These are phyloP conservation scores for Daldinia loculata DNA, from an alignment of 495 filamentous ascomycete species.

Conservation along the genomic window DNA sequence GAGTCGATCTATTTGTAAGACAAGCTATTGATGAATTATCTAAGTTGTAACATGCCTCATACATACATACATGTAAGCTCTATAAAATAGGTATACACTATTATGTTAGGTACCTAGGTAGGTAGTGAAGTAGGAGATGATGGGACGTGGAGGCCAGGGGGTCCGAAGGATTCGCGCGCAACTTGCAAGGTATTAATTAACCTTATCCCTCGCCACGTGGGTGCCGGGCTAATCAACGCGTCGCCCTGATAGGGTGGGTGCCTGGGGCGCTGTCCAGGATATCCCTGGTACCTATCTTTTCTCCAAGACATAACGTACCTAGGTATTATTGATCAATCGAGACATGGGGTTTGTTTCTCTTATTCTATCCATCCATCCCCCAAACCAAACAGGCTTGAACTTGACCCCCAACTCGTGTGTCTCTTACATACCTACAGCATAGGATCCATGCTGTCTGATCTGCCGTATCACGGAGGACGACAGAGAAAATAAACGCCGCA, in stretches of 20 bases:
- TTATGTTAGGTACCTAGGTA: background rate
- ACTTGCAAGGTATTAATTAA: slow-evolving; percentile 40
- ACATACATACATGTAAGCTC: background rate
- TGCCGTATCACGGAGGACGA: background rate
- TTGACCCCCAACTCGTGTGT: background rate
- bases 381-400: background rate
- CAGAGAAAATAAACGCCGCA: background rate
- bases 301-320: background rate
- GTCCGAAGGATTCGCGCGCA: slow-evolving; percentile 21
- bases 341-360: background rate
- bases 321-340: background rate
- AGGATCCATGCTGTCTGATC: background rate
- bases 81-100: too few species aligned
- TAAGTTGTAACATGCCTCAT: background rate
- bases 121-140: background rate
- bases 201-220: slow-evolving; percentile 39
- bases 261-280: background rate
- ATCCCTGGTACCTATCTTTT: slow-evolving; percentile 6
- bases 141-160: slow-evolving; percentile 1
- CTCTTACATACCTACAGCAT: background rate
- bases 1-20: background rate
- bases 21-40: background rate
- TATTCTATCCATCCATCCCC: background rate
- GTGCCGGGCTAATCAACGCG: slow-evolving; percentile 32
- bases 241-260: background rate